Evolutionary conservation across 441 rosid species (phyloP), one percentile per base, ranked within the genome.

Genomic region (Populus hybrid): DNA sequence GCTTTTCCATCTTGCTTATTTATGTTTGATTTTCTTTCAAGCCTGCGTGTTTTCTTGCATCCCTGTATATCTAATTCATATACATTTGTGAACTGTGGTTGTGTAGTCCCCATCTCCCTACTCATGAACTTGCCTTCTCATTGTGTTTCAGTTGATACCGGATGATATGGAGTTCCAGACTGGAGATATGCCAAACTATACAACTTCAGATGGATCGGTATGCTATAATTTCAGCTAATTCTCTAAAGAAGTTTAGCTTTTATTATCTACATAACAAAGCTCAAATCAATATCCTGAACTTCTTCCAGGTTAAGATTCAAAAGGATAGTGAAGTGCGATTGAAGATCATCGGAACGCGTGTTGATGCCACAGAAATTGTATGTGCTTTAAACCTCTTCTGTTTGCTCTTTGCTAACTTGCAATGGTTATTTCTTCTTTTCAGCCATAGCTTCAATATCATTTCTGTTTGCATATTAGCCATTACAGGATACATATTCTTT

Each of bases 91-190:
- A 26, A 61, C 21, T 67, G 76, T 28, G 46, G 42, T 20, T n/a
- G 10, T n/a, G 10, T 42, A 66, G 12, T 23, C 66, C 18, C 54
- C 20, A 32, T 24, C 7, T 61, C 36, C 11, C 10, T n/a, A 36
- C 66, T 21, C 70, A 6, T 73, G 2, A 54, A 54, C 12, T 23
- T 1, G 57, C 18, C 2, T 7, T 36, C 23, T 36, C 16, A 14
- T 71, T 76, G 7, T 79, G 67, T 77, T 71, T 67, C 79, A 95
- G 99, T 85, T 94, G 88, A 94, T 95, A 76, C 98, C 98, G 0
- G 97, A 95, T 80, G 98, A 92, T 85, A 94, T 91, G 98, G 98
- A 95, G 83, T 94, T 94, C 80, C 99, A 94, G 46, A 84, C 97
- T 65, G 97, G 98, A 82, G 99, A 94, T 73, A 85, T 90, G 89